These are phyloP conservation scores for Hyphodiscus hymeniophilus DNA, from an alignment of 495 filamentous ascomycete genomes.

Conservation along the genomic window DNA sequence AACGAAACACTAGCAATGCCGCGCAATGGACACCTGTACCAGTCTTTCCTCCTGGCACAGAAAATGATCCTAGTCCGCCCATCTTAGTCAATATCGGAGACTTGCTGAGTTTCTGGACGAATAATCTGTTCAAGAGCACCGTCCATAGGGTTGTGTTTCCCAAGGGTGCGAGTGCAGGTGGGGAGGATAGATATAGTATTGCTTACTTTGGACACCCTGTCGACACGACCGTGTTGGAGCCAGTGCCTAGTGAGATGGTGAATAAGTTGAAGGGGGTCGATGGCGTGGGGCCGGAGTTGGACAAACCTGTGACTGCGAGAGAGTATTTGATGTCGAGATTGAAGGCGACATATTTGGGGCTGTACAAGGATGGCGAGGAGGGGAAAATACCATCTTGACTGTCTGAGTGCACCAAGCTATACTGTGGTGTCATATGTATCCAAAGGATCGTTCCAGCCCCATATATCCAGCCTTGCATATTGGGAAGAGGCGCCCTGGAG, in stretches of 20 bases:
- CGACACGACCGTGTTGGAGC: constrained; percentile 55
- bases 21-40: constrained; percentile 53
- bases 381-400: background rate
- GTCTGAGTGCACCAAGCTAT: background rate
- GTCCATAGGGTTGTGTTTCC: constrained; percentile 87
- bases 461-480: no score
- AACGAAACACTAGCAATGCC: constrained; percentile 1
- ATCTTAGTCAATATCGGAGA: constrained; percentile 94
- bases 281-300: constrained; percentile 26
- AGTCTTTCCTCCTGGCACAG: constrained; percentile 44
- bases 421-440: no score
- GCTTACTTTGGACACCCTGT: constrained; percentile 90
- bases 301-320: constrained; percentile 60
- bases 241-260: constrained; percentile 66
- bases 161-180: constrained; percentile 27
- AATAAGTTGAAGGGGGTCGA: constrained; percentile 12
- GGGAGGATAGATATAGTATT: constrained; percentile 75
- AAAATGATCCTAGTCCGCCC: constrained; percentile 52
- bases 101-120: constrained; percentile 85
- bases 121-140: constrained; percentile 72
- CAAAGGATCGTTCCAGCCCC: no score
- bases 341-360: constrained; percentile 58
- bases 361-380: constrained; percentile 17
- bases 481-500: no score
- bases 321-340: constrained; percentile 75